Conservation (phyloP, 768 basidiomycete genomes). For the Amanita pallidorosea region DNA sequence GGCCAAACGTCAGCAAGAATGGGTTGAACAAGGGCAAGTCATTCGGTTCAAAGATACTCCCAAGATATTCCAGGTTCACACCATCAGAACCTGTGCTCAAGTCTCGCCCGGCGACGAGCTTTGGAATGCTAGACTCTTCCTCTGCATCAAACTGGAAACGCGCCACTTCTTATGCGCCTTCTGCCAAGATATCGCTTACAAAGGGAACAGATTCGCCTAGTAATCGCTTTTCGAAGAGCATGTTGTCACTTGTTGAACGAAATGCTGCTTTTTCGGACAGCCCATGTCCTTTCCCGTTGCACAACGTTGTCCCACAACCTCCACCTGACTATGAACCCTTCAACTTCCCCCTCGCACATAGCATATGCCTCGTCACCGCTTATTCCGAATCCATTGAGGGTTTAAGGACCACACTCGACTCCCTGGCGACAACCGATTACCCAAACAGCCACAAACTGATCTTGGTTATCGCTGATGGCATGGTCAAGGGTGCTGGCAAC, state of each 20-base stretch:
- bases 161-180: slow-evolving; percentile 38
- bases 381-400: slow-evolving; percentile 97
- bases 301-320: slow-evolving; percentile 88
- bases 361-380: slow-evolving; percentile 94
- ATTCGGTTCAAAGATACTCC: slow-evolving; percentile 51
- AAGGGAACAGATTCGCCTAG: slow-evolving; percentile 63
- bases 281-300: slow-evolving; percentile 88
- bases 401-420: slow-evolving; percentile 94
- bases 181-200: slow-evolving; percentile 20
- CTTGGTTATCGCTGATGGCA: slow-evolving; percentile 93
- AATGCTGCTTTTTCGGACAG: slow-evolving; percentile 45
- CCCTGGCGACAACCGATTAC: slow-evolving; percentile 95
- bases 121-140: slow-evolving; percentile 53
- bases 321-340: slow-evolving; percentile 88
- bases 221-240: slow-evolving; percentile 69
- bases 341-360: slow-evolving; percentile 89
- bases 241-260: slow-evolving; percentile 60
- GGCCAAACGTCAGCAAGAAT: slow-evolving; percentile 78
- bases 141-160: slow-evolving; percentile 45
- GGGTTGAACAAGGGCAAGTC: slow-evolving; percentile 44
- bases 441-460: slow-evolving; percentile 97
- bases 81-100: slow-evolving; percentile 54
- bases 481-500: slow-evolving; percentile 96
- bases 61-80: slow-evolving; percentile 67
- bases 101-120: slow-evolving; percentile 50